Percentiles rank a stretch among this genome's conserved stretches.
phyloP scores from a whole-genome alignment of 352 stramenopile species.

The Phytopythium litorale region DNA sequence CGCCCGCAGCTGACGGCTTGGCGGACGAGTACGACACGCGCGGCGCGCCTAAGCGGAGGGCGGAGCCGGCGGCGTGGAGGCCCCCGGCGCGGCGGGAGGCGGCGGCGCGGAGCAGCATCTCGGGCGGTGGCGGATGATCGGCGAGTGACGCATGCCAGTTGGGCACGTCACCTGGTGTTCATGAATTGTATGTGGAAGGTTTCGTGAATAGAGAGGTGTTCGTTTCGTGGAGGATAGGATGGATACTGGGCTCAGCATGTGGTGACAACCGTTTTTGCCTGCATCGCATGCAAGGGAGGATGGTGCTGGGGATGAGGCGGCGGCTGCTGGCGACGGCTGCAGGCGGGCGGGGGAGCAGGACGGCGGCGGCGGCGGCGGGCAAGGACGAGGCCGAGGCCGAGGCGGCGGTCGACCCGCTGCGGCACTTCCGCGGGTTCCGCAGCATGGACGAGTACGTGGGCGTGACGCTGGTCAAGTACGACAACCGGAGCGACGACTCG shows the following conservation, averaged over 20 bases:
- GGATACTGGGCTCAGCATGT: too few relatives aligned
- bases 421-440: slow-evolving; percentile 60
- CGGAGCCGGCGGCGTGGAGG: slow-evolving; percentile 40
- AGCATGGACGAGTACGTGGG: slow-evolving; percentile 75
- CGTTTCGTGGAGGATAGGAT: not conserved
- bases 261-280: too few relatives aligned
- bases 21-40: slow-evolving; percentile 9
- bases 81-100: slow-evolving; percentile 8
- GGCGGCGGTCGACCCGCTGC: slow-evolving; percentile 13
- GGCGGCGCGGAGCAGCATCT: slow-evolving; percentile 6
- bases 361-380: not conserved
- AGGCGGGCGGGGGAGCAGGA: not conserved
- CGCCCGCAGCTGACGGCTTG: slow-evolving; percentile 11
- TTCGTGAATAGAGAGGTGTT: not conserved
- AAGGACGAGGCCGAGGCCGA: slow-evolving; percentile 1
- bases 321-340: slow-evolving; percentile 15
- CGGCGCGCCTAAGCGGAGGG: slow-evolving; percentile 6
- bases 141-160: slow-evolving; percentile 1
- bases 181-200: not conserved
- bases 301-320: slow-evolving; percentile 4
- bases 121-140: not conserved
- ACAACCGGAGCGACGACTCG: slow-evolving; percentile 16
- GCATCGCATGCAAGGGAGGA: too few relatives aligned
- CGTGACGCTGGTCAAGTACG: slow-evolving; percentile 63
- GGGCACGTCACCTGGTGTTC: not conserved